Evolutionary conservation across 73 alveolate genomes (phyloP), one percentile per base, ranked within the genome.

Genomic region (Effrenium voratum): DNA sequence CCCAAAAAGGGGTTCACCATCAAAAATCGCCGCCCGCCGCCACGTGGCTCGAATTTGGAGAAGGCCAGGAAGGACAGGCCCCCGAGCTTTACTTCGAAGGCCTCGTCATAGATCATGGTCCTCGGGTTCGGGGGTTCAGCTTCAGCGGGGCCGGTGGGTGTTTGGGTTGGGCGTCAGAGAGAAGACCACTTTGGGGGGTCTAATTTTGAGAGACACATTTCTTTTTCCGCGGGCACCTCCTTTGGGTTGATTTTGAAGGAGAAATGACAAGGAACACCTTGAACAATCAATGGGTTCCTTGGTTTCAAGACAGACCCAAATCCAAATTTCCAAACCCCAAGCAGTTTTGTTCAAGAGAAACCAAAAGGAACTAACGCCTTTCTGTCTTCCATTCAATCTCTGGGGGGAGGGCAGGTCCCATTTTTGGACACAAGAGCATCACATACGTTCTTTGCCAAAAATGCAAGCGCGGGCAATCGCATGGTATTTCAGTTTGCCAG

Each of bases 41-140:
- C 85, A 19, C 40, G 85, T 12, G 16, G 34, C 95, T 91, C 98
- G 36, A 91, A 91, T 30, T 45, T 34, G 50, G 86, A 77, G 80
- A 91, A 91, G 57, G 98, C 98, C 32, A 91, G 60, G 91, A 91
- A 75, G 28, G 98, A 91, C 47, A 70, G 66, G 77, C 98, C 98
- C 15, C 49, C 80, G 50, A 91, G 91, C 22, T 91, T 72, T 32
- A 91, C 98, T 30, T 91, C 98, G 16, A 91, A n/a, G 80, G 91
- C 98, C 43, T 91, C 98, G 63, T 91, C 98, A 80, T 91, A 91
- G 91, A 91, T 91, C 98, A 91, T 91, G 47, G 98, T 91, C 98
- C 98, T 88, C 38, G 2, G 76, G 5, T 76, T 8, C 15, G 55
- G 38, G 10, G 79, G 30, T 19, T 22, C 3, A 0, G 72, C n/a